phyloP scores from a whole-genome alignment of 2,329 filamentous ascomycete species.

The Aspergillus transmontanensis region DNA sequence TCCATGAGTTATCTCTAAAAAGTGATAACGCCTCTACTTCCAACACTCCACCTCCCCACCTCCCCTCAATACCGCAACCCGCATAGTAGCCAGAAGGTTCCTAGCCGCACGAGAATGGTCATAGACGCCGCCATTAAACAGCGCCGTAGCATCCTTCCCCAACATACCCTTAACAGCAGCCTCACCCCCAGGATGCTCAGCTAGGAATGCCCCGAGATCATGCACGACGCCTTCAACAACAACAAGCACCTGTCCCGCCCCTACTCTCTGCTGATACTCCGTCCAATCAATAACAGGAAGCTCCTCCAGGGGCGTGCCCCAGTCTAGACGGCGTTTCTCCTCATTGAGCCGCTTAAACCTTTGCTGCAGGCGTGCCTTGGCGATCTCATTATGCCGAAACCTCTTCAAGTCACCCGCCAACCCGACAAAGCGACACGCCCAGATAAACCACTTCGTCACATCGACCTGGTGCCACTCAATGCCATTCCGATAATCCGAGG shows the following conservation, averaged over 20 bases:
- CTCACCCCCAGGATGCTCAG: slow-evolving; percentile 3
- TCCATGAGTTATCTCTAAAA: background rate
- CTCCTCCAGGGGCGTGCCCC: background rate
- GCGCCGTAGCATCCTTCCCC: slow-evolving; percentile 5
- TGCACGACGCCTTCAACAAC: slow-evolving; percentile 2
- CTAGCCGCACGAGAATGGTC: background rate
- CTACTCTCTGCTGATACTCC: slow-evolving; percentile 1
- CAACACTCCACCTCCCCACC: slow-evolving; percentile 1
- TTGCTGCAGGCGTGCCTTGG: background rate
- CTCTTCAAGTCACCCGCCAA: slow-evolving; percentile 1
- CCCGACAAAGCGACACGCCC: background rate
- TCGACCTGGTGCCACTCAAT: slow-evolving; percentile 5
- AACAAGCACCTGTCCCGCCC: background rate
- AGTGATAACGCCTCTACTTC: background rate
- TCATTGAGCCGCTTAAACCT: background rate
- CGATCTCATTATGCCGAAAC: slow-evolving; percentile 6
- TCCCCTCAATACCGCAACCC: slow-evolving; percentile 1
- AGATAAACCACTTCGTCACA: slow-evolving; percentile 9
- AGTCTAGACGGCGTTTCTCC: background rate
- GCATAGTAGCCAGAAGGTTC: slow-evolving; percentile 1
- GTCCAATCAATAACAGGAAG: slow-evolving; percentile 7
- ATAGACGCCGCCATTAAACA: slow-evolving; percentile 5
- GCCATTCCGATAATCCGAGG: slow-evolving; percentile 12
- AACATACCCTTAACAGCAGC: background rate
- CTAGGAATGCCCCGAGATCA: background rate